Evolutionary conservation across 495 filamentous ascomycete species (phyloP).

Genomic region (Neurospora sp.): DNA sequence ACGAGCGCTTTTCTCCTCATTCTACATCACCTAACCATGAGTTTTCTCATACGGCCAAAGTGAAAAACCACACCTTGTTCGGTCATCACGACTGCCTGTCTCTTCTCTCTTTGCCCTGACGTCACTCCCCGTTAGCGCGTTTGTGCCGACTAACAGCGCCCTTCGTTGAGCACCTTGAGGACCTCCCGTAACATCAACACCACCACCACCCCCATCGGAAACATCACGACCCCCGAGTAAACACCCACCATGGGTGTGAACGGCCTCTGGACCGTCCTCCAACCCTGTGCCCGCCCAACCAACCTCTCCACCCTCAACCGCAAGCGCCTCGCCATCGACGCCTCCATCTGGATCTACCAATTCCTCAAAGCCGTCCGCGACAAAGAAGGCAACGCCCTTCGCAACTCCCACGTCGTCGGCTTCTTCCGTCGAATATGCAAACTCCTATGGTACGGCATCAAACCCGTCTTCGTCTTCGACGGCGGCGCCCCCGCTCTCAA

Average conservation of each 20-base stretch:
- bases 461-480: conserved; percentile 96
- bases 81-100: background rate
- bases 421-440: conserved; percentile 99
- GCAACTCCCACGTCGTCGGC: conserved; percentile 89
- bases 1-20: too few species aligned
- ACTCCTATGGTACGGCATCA: conserved; percentile 90
- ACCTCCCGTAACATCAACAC: background rate
- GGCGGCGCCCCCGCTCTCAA: conserved; percentile 88
- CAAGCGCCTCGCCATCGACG: conserved; percentile 92
- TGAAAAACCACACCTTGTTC: background rate
- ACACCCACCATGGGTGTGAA: conserved; percentile 76
- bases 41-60: background rate
- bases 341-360: conserved; percentile 99
- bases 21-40: too few species aligned
- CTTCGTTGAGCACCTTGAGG: conserved; percentile 1
- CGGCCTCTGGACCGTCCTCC: conserved; percentile 89
- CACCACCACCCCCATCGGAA: background rate
- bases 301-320: conserved; percentile 93
- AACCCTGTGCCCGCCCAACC: conserved; percentile 81
- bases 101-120: background rate
- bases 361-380: conserved; percentile 98
- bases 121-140: background rate
- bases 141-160: background rate
- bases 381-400: conserved; percentile 93
- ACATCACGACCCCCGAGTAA: too few species aligned